Evolutionary conservation across 129 eudicot species (phyloP).

Genomic region (Lonicera japonica): DNA sequence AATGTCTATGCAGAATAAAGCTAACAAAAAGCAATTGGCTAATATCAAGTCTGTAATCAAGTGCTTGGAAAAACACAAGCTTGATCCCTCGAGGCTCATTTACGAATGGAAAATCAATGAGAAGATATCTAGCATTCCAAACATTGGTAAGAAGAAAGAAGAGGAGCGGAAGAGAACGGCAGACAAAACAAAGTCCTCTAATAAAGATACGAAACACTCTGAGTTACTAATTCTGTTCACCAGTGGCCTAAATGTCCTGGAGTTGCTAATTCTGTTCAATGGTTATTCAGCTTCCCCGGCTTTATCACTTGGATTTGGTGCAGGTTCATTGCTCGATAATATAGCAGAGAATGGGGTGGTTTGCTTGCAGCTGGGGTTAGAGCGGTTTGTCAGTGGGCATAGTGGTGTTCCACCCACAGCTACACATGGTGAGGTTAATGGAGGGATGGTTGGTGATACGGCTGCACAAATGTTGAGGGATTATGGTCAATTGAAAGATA

Average conservation of each 20-base stretch:
- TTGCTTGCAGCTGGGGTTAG: no score
- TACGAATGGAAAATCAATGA: constrained; percentile 36
- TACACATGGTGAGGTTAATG: constrained; percentile 19
- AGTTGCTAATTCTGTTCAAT: constrained; percentile 19
- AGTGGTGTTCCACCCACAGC: constrained; percentile 4
- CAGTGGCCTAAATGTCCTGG: constrained; percentile 43
- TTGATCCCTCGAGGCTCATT: constrained; percentile 41
- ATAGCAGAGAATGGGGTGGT: constrained; percentile 13
- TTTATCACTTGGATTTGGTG: constrained; percentile 21
- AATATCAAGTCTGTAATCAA: constrained; percentile 36
- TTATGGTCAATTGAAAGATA: constrained; percentile 17
- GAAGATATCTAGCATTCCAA: constrained; percentile 26
- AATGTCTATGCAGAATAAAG: constrained; percentile 39
- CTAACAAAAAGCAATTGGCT: constrained; percentile 33
- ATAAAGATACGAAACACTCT: constrained; percentile 14
- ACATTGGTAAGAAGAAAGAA: constrained; percentile 13
- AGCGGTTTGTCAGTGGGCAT: constrained; percentile 3
- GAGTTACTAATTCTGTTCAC: no score
- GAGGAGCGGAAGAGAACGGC: constrained; percentile 46
- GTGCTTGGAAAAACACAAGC: constrained; percentile 46
- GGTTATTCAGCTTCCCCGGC: constrained; percentile 14
- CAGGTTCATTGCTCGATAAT: no score
- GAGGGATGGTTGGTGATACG: constrained; percentile 13
- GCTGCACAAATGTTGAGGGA: constrained; percentile 17
- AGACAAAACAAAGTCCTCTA: constrained; percentile 26